Evolutionary conservation across 1,284 basidiomycete genomes (phyloP).

Genomic region (Microbotryum silenes-acaulis): DNA sequence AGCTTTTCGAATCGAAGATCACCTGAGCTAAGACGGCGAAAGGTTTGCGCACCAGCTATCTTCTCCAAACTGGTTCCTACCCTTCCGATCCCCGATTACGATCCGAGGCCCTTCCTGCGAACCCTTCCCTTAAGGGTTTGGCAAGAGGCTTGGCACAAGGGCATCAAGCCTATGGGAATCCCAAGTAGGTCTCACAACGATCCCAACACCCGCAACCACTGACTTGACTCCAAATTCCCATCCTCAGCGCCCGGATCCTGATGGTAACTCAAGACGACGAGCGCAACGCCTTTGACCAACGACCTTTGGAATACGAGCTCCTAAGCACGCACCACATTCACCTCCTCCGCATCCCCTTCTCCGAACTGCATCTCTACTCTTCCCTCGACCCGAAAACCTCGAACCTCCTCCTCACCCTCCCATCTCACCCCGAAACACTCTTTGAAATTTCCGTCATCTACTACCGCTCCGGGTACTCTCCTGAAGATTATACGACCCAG

Average conservation of each 20-base stretch:
- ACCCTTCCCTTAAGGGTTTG: slow-evolving; percentile 63
- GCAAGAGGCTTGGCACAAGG: slow-evolving; percentile 69
- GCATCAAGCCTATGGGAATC: slow-evolving; percentile 60
- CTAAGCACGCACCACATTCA: slow-evolving; percentile 63
- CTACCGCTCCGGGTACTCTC: slow-evolving; percentile 80
- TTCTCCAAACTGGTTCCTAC: slow-evolving; percentile 58
- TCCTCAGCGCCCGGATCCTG: slow-evolving; percentile 59
- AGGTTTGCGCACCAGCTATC: slow-evolving; percentile 51
- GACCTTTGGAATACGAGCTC: slow-evolving; percentile 77
- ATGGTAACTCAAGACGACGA: slow-evolving; percentile 86
- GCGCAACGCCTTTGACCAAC: slow-evolving; percentile 94
- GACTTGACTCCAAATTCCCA: neutral
- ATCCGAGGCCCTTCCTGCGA: slow-evolving; percentile 63
- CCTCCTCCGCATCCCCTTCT: slow-evolving; percentile 65
- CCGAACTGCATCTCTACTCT: slow-evolving; percentile 48
- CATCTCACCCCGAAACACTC: slow-evolving; percentile 14
- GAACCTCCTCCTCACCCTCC: slow-evolving; percentile 11
- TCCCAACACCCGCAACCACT: no score
- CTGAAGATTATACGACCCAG: slow-evolving; percentile 62
- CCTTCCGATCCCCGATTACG: slow-evolving; percentile 51
- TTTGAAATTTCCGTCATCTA: slow-evolving; percentile 76
- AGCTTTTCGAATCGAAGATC: neutral
- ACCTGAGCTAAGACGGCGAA: neutral
- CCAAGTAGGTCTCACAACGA: slow-evolving; percentile 42
- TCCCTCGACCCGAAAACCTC: slow-evolving; percentile 17